phyloP scores from a whole-genome alignment of 2,329 filamentous ascomycete species.

The Aspergillus sp. region DNA sequence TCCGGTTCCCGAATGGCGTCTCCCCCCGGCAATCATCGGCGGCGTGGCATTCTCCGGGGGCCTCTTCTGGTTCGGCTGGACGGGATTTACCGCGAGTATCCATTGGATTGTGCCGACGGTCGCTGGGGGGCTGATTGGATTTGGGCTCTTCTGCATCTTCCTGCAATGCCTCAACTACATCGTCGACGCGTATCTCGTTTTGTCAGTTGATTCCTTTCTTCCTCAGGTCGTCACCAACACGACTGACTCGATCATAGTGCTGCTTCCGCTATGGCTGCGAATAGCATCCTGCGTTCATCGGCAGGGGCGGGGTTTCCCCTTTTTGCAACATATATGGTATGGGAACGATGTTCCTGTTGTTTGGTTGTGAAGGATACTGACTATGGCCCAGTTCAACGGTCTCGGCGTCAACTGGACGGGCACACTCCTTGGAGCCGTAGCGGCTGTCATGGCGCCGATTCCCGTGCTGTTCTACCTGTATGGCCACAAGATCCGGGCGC shows the following conservation, averaged over 20 bases:
- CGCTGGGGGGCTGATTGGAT: constrained; percentile 45
- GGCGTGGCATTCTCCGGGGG: constrained; percentile 47
- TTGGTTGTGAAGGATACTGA: not conserved
- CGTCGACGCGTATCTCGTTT: constrained; percentile 49
- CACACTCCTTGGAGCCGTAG: constrained; percentile 22
- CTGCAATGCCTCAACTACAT: constrained; percentile 49
- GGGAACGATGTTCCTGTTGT: not conserved
- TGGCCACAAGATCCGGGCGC: constrained; percentile 23
- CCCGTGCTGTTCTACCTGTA: constrained; percentile 28
- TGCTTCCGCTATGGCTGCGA: constrained; percentile 40
- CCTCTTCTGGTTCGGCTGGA: constrained; percentile 72
- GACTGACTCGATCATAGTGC: too few species aligned
- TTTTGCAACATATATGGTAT: constrained; percentile 25
- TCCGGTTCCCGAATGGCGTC: constrained; percentile 48
- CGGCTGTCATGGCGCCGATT: constrained; percentile 22
- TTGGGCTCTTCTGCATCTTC: constrained; percentile 50
- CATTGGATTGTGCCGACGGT: constrained; percentile 32
- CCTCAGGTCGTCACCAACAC: too few species aligned
- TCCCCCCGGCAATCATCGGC: constrained; percentile 44
- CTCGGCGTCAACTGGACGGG: constrained; percentile 23
- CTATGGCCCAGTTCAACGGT: constrained; percentile 31
- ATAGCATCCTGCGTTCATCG: constrained; percentile 38
- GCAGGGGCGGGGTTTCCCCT: constrained; percentile 29
- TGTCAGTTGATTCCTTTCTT: too few species aligned
- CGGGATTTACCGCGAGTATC: constrained; percentile 43